Evolutionary conservation across 2,329 filamentous ascomycete genomes (phyloP).

Genomic region (Sphaerulina vaccinii): DNA sequence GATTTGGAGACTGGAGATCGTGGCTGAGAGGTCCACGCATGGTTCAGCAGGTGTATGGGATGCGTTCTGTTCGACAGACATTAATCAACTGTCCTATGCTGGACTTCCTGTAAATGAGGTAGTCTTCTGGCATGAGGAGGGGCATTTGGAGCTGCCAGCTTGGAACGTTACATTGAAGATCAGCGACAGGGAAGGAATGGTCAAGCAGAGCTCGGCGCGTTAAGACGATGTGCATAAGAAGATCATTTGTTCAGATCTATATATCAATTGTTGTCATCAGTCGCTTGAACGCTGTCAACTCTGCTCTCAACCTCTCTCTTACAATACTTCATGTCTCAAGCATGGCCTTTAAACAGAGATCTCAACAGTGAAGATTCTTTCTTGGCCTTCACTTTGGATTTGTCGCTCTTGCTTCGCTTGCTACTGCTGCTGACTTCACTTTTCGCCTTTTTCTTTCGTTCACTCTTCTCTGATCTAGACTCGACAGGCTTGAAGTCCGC

Average conservation of each 20-base stretch:
- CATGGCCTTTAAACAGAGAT: slow-evolving; percentile 41
- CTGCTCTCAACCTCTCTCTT: background rate
- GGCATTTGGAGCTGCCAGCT: slow-evolving; percentile 30
- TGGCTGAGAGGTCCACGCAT: slow-evolving; percentile 18
- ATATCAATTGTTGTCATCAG: background rate
- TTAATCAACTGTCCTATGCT: slow-evolving; percentile 29
- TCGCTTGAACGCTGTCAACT: slow-evolving; percentile 14
- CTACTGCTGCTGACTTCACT: slow-evolving; percentile 25
- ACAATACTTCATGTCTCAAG: background rate
- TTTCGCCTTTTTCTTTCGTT: slow-evolving; percentile 35
- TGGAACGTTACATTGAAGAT: slow-evolving; percentile 27
- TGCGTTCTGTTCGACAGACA: slow-evolving; percentile 30
- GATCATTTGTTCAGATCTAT: background rate
- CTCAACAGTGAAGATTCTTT: slow-evolving; percentile 46
- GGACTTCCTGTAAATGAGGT: slow-evolving; percentile 32
- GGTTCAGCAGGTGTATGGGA: slow-evolving; percentile 20
- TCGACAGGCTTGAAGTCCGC: slow-evolving; percentile 42
- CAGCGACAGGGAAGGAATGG: background rate
- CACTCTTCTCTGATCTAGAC: slow-evolving; percentile 38
- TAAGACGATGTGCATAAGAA: background rate
- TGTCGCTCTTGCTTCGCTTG: slow-evolving; percentile 23
- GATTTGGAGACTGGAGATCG: slow-evolving; percentile 30
- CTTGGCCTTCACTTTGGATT: slow-evolving; percentile 31
- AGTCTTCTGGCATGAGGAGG: slow-evolving; percentile 28
- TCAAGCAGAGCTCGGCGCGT: background rate